Evolutionary conservation across 2,329 filamentous ascomycete genomes (phyloP), one percentile per base, ranked within the genome.

Genomic region (Pezicula radicicola): DNA sequence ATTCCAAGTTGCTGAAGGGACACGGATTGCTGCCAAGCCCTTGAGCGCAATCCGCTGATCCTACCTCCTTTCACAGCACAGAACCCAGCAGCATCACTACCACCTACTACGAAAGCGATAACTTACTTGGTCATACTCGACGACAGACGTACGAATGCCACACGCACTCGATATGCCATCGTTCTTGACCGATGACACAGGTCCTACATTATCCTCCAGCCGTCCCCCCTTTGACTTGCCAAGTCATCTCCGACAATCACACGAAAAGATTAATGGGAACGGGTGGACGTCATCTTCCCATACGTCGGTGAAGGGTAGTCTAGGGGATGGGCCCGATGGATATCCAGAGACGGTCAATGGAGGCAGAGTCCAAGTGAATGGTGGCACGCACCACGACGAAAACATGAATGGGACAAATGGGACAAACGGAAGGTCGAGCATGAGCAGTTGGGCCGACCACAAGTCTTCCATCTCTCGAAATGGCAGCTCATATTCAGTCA

Each of bases 391-490:
- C 16, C 57, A 58, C 49, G 63, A 67, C 46, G 78, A 81, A 63
- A 85, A 78, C 70, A 80, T 85, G 71, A 80, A 75, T 68, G 77
- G 81, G 36, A 64, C 82, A 5, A 33, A 33, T 13, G 30, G 30
- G 64, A 76, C 79, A 60, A 84, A 85, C 65, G 81, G 78, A 58
- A 75, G 74, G 60, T 72, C 75, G 52, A 73, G 72, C 46, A 69
- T 67, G 37, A 76, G 73, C 56, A 72, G 63, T 46, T 66, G 62
- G 63, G 30, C 30, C 30, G 65, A 68, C 40, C 55, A 64, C 41
- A 60, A 55, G 42, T 60, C 61, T 35, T 65, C 30, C 30, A 33
- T 13, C 9, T 33, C 61, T 13, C 55, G 56, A 16, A 67, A 65
- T 53, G 62, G 59, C 4, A 66, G 64, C 52, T 55, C 57, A 36